phyloP scores from a whole-genome alignment of 139 green algal species.

The Chlorella sp. region DNA sequence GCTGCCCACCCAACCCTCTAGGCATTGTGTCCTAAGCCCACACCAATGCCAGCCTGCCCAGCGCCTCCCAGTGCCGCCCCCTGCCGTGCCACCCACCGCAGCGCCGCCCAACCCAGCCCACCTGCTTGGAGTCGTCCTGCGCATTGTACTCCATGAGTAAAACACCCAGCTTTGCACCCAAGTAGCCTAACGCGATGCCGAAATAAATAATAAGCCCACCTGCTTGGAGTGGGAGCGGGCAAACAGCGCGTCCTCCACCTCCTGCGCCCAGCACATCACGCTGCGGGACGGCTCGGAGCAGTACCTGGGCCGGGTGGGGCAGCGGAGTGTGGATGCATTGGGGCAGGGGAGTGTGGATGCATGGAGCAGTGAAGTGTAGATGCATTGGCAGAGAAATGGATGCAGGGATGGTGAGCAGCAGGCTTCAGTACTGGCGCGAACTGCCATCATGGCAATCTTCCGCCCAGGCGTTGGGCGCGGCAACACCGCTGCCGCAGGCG shows the following conservation, averaged over 20 bases:
- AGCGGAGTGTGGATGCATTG: background rate
- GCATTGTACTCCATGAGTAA: too few species aligned
- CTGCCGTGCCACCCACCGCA: background rate
- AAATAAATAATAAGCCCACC: background rate
- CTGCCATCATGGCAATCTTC: background rate
- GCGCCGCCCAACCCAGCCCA: background rate
- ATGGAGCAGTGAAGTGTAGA: background rate
- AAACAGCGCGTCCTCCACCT: conserved; percentile 11
- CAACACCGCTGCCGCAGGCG: background rate
- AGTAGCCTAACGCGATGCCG: too few species aligned
- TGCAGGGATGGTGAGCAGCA: background rate
- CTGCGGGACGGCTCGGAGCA: background rate
- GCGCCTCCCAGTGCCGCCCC: background rate
- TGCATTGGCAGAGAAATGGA: background rate
- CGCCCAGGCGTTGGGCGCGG: too few species aligned
- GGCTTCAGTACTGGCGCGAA: background rate
- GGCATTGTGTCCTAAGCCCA: too few species aligned
- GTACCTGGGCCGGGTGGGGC: background rate
- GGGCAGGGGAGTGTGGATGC: background rate
- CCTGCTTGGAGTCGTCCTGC: too few species aligned
- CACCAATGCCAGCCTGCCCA: background rate
- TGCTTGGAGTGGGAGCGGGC: conserved; percentile 23
- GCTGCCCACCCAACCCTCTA: too few species aligned
- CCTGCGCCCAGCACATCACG: conserved; percentile 7
- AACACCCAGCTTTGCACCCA: too few species aligned